Evolutionary conservation across 345 rosid species (phyloP).

Genomic region (Psidium guajava): DNA sequence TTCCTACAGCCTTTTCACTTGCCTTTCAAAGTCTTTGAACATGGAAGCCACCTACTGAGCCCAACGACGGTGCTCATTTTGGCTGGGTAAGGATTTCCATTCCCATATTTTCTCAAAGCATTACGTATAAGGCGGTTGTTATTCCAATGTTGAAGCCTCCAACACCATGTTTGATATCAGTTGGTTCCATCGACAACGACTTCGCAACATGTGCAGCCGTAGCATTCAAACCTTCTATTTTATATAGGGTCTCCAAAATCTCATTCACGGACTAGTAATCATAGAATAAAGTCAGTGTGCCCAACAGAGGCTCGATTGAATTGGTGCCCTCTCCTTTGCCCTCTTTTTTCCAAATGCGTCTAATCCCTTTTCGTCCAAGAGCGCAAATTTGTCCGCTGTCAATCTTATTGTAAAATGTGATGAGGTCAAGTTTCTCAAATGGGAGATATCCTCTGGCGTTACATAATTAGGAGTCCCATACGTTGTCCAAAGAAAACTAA

Average conservation of each 20-base stretch:
- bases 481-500: conserved; percentile 74
- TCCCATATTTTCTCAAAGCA: conserved; percentile 52
- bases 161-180: conserved; percentile 83
- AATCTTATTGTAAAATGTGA: conserved; percentile 88
- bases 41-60: conserved; percentile 98
- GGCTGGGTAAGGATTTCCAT: conserved; percentile 62
- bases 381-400: too few species aligned
- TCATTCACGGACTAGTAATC: too few species aligned
- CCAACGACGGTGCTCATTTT: conserved; percentile 72
- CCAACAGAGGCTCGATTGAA: too few species aligned
- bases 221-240: conserved; percentile 80
- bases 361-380: too few species aligned
- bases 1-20: conserved; percentile 40
- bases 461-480: conserved; percentile 97
- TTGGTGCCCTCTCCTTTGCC: too few species aligned
- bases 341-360: too few species aligned
- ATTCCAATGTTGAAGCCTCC: conserved; percentile 99
- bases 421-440: conserved; percentile 93
- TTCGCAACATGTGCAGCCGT: conserved; percentile 92
- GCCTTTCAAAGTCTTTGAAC: conserved; percentile 59
- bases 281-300: too few species aligned
- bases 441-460: conserved; percentile 99
- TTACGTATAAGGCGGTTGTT: conserved; percentile 74
- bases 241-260: too few species aligned
- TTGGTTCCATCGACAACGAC: conserved; percentile 79